Conservation (phyloP, 2,329 filamentous ascomycete genomes). For the Alternaria alternata region DNA sequence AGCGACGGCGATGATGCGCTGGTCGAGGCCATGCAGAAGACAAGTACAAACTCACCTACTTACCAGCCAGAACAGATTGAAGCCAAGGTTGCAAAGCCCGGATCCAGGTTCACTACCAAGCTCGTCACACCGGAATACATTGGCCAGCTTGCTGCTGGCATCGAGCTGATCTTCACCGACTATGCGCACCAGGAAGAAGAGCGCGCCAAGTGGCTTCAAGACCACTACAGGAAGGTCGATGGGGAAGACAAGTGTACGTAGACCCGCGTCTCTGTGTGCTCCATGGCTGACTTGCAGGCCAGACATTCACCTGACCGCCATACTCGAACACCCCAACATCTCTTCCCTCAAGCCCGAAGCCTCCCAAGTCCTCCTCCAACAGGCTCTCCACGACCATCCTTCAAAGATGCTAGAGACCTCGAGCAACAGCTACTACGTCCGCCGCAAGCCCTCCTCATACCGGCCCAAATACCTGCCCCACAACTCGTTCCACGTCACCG, state of each 20-base stretch:
- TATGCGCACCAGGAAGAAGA: slow-evolving; percentile 45
- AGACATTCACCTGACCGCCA: slow-evolving; percentile 45
- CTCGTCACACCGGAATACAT: slow-evolving; percentile 39
- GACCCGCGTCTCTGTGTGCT: not conserved
- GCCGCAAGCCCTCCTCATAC: slow-evolving; percentile 41
- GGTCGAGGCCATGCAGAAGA: slow-evolving; percentile 34
- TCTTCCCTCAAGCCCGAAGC: slow-evolving; percentile 43
- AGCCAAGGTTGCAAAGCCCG: slow-evolving; percentile 16
- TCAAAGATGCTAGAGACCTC: slow-evolving; percentile 35
- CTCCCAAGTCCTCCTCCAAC: slow-evolving; percentile 38
- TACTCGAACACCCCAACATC: slow-evolving; percentile 42
- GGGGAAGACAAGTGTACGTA: slow-evolving; percentile 37
- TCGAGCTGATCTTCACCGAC: slow-evolving; percentile 48
- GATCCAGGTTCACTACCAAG: slow-evolving; percentile 30
- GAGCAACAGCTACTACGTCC: slow-evolving; percentile 39
- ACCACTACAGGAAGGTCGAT: slow-evolving; percentile 35
- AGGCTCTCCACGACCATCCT: slow-evolving; percentile 33
- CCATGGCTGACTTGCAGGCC: slow-evolving; percentile 1
- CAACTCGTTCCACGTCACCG: slow-evolving; percentile 33
- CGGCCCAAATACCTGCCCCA: slow-evolving; percentile 39
- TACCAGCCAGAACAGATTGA: slow-evolving; percentile 19
- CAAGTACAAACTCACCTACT: slow-evolving; percentile 32
- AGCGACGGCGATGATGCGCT: slow-evolving; percentile 31
- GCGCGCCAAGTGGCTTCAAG: slow-evolving; percentile 36
- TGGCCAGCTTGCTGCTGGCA: slow-evolving; percentile 39